These are phyloP conservation scores for Neoarthrinium moseri DNA, from an alignment of 2,329 filamentous ascomycete genomes.

Conservation along the genomic window DNA sequence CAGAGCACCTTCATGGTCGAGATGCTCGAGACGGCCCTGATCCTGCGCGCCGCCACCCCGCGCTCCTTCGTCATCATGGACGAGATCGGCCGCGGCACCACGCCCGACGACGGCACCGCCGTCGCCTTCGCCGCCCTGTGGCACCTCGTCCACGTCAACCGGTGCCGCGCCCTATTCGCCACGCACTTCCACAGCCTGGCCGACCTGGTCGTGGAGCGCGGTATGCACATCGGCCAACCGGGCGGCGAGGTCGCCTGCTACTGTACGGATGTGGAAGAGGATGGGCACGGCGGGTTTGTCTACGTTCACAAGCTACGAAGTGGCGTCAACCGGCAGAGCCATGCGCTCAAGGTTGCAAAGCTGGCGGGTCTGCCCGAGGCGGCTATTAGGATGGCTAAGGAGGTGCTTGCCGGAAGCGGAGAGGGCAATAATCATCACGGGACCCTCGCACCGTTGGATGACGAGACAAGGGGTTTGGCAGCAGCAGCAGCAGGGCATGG, in stretches of 20 bases:
- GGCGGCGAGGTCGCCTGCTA: conserved; percentile 63
- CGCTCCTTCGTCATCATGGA: conserved; percentile 97
- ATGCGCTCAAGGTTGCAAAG: conserved; percentile 91
- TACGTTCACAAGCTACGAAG: conserved; percentile 81
- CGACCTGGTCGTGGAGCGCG: conserved; percentile 65
- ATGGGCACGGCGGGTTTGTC: conserved; percentile 67
- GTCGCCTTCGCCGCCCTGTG: conserved; percentile 87
- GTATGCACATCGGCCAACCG: conserved; percentile 33
- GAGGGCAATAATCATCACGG: too few relatives aligned
- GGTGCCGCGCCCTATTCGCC: conserved; percentile 82
- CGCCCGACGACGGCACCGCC: conserved; percentile 86
- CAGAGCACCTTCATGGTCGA: conserved; percentile 99
- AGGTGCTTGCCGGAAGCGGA: conserved; percentile 43
- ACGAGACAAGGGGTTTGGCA: too few relatives aligned
- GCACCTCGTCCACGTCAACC: conserved; percentile 76
- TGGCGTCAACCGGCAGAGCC: conserved; percentile 83
- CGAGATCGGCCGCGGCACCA: conserved; percentile 92
- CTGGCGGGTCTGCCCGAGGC: conserved; percentile 78
- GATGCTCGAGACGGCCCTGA: conserved; percentile 94
- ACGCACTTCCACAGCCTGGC: conserved; percentile 90
- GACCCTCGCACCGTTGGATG: too few relatives aligned
- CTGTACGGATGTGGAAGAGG: conserved; percentile 87
- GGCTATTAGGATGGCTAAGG: conserved; percentile 66
- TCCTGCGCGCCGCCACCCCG: conserved; percentile 79
- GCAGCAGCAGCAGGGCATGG: neutral